Evolutionary conservation across 2,329 filamentous ascomycete species (phyloP).

Genomic region (Fusarium sublunatum): DNA sequence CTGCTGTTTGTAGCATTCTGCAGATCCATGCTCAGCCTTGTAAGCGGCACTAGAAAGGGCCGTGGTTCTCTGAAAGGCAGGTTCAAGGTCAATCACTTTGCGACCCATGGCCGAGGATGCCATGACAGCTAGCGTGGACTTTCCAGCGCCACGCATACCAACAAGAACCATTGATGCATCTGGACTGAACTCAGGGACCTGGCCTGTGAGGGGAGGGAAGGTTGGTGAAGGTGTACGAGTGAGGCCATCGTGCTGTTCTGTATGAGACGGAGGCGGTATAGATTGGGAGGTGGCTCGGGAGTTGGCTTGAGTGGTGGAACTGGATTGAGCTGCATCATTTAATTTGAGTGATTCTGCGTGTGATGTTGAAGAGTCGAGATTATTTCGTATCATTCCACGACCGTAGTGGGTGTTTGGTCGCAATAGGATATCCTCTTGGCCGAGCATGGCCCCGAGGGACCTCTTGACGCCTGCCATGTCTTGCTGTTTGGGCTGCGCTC

Average conservation of each 20-base stretch:
- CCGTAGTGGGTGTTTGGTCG: conserved; percentile 24
- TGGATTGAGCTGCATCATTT: conserved; percentile 10
- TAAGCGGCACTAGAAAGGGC: conserved; percentile 72
- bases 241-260: conserved; percentile 37
- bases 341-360: conserved; percentile 26
- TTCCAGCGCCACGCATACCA: conserved; percentile 79
- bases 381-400: conserved; percentile 30
- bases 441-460: conserved; percentile 51
- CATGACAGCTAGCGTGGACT: conserved; percentile 80
- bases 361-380: conserved; percentile 29
- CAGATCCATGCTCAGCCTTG: conserved; percentile 70
- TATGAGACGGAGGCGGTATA: conserved; percentile 21
- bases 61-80: conserved; percentile 72
- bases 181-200: conserved; percentile 59
- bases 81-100: conserved; percentile 75
- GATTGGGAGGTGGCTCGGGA: conserved; percentile 27
- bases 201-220: conserved; percentile 41
- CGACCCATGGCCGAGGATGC: conserved; percentile 76
- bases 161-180: conserved; percentile 79
- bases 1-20: conserved; percentile 72
- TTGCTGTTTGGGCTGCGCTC: conserved; percentile 36
- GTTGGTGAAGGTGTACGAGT: conserved; percentile 45
- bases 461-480: conserved; percentile 56
- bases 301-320: conserved; percentile 13
- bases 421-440: conserved; percentile 43